Percentiles rank a stretch among this genome's conserved stretches.
Evolutionary conservation across 495 filamentous ascomycete species (phyloP).

Genomic region (Podospora sp.): DNA sequence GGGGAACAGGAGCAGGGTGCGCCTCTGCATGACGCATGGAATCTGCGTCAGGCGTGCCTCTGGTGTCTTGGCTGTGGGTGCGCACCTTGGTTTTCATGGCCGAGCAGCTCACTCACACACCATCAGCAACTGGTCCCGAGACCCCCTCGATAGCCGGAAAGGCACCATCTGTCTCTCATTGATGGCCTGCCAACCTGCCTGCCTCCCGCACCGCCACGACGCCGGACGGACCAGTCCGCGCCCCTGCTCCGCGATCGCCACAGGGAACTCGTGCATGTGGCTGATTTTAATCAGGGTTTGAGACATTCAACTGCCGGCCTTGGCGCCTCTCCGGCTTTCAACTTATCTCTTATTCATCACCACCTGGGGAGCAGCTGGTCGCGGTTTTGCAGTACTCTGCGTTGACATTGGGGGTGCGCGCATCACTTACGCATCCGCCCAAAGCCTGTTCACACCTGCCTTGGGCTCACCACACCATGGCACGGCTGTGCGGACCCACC

Average conservation of each 20-base stretch:
- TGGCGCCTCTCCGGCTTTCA: not conserved
- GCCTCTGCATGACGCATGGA: constrained; percentile 40
- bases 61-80: constrained; percentile 10
- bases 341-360: not conserved
- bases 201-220: constrained; percentile 4
- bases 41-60: constrained; percentile 34
- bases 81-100: not conserved
- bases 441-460: not conserved
- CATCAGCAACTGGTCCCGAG: constrained; percentile 20
- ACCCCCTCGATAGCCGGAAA: constrained; percentile 7
- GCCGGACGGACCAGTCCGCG: constrained; percentile 19
- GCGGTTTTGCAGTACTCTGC: too few species aligned
- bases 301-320: constrained; percentile 27
- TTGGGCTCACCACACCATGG: not conserved
- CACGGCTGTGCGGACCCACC: not conserved
- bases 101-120: not conserved
- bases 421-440: not conserved
- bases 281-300: constrained; percentile 12
- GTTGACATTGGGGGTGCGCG: too few species aligned
- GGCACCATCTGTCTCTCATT: constrained; percentile 9
- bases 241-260: not conserved
- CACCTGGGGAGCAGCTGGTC: not conserved
- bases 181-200: constrained; percentile 5
- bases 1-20: constrained; percentile 24
- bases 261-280: not conserved